Evolutionary conservation across 257 asterid species (phyloP), one percentile per base, ranked within the genome.

Genomic region (Lavandula angustifolia): DNA sequence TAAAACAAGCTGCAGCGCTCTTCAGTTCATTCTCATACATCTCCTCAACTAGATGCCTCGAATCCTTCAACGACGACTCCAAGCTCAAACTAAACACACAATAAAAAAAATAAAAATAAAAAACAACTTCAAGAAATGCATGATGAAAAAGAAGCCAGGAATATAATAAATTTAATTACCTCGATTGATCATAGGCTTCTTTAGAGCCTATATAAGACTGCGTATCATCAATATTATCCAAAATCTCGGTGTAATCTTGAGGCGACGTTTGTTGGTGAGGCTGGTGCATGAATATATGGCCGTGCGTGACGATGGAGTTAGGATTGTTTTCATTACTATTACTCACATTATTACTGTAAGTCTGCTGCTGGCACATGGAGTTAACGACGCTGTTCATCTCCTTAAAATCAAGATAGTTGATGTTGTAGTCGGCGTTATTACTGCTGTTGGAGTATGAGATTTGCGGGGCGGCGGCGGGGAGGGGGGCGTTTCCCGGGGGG

Each of bases 1-100:
- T 87, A 79, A 87, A 87, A 67, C 86, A 81, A 58, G 96, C 88
- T 41, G 92, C 97, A 42, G 92, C 96, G 58, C 77, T 87, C 89
- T 84, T 90, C 22, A 90, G 66, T 63, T 90, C 96, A 71, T 87
- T 82, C 71, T 81, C 95, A 33, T 81, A 87, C 56, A 83, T 86
- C 70, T 80, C 85, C 73, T 89, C 89, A 38, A 80, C 73, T n/a
- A 82, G 66, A 31, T 85, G 90, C 63, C 86, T 81, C 1, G 84
- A 66, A 61, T 84, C 95, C 58, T 84, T 85, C 61, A 81, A 9
- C 43, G 97, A 64, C 37, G 95, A 87, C 69, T 87, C 97, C 57
- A 92, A 74, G 71, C 96, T 87, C 60, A 92, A 75, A 69, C 97
- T 87, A 86, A 83, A 64, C 3, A 59, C 22, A 7, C 7, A 31